Percentiles rank a stretch among this genome's conserved stretches.
Conservation (phyloP, 1,139 yeast genomes). For the Arxiozyma telluris region DNA sequence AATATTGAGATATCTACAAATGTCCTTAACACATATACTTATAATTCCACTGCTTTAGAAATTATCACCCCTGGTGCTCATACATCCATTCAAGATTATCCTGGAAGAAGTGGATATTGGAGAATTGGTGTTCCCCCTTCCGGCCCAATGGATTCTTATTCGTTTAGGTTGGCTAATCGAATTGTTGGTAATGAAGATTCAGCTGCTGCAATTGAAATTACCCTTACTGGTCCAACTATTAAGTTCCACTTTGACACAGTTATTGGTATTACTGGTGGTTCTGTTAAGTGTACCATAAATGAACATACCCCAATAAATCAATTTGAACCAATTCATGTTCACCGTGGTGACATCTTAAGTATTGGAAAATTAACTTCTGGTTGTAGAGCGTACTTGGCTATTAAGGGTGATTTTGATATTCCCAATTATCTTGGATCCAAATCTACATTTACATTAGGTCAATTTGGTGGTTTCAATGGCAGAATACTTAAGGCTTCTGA, state of each 20-base stretch:
- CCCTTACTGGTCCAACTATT: conserved; percentile 78
- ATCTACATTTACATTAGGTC: conserved; percentile 91
- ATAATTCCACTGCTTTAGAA: conserved; percentile 77
- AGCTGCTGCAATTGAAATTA: conserved; percentile 86
- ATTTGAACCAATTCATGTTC: conserved; percentile 64
- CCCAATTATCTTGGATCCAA: conserved; percentile 93
- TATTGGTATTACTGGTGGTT: conserved; percentile 82
- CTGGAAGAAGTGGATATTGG: conserved; percentile 89
- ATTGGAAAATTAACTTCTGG: conserved; percentile 76
- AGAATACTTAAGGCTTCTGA: conserved; percentile 87
- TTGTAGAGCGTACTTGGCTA: conserved; percentile 81
- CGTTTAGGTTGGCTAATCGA: conserved; percentile 81
- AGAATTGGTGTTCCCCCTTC: conserved; percentile 95
- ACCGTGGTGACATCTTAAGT: conserved; percentile 66
- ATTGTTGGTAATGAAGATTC: conserved; percentile 75
- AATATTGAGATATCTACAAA: conserved; percentile 79
- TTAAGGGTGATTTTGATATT: conserved; percentile 90
- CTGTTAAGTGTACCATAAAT: conserved; percentile 56
- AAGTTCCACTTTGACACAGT: conserved; percentile 73
- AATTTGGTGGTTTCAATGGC: conserved; percentile 91
- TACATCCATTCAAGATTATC: conserved; percentile 92
- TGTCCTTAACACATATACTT: conserved; percentile 73
- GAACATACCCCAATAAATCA: conserved; percentile 42
- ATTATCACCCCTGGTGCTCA: conserved; percentile 82
- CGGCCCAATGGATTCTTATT: conserved; percentile 93